A percentile compares a stretch with the other conserved stretches of the same genome.
These are phyloP conservation scores for Arthrobotrys sphaeroides DNA, from an alignment of 2,329 filamentous ascomycete genomes.

Conservation along the genomic window DNA sequence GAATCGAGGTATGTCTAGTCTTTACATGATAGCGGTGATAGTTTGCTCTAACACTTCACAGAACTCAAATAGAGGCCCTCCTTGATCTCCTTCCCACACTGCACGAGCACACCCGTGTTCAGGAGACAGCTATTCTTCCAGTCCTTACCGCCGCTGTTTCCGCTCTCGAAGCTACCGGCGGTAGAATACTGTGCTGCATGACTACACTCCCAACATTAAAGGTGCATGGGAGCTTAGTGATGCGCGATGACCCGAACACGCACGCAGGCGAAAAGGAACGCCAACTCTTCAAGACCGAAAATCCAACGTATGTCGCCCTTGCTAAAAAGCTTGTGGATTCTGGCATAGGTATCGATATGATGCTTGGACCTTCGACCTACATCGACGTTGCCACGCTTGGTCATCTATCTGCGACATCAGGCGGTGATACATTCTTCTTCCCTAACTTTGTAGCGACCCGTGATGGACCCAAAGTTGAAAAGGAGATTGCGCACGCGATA, in stretches of 20 bases:
- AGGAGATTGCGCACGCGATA: conserved; percentile 86
- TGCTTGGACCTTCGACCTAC: conserved; percentile 82
- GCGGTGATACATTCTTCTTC: conserved; percentile 95
- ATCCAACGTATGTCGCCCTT: conserved; percentile 84
- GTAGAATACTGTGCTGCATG: conserved; percentile 89
- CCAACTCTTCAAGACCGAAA: conserved; percentile 89
- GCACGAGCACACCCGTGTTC: conserved; percentile 87
- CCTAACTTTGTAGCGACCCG: conserved; percentile 92
- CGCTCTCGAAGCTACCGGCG: conserved; percentile 86
- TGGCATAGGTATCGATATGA: conserved; percentile 91
- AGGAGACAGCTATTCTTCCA: conserved; percentile 86
- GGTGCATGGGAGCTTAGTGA: conserved; percentile 82
- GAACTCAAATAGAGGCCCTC: conserved; percentile 75
- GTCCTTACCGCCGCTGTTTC: conserved; percentile 82
- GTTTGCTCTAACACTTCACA: neutral
- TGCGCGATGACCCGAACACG: conserved; percentile 88
- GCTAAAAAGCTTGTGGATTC: conserved; percentile 87
- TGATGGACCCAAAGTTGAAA: conserved; percentile 82
- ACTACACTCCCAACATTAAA: conserved; percentile 84
- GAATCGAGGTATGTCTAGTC: conserved; percentile 77
- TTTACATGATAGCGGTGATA: neutral
- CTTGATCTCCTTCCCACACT: conserved; percentile 82
- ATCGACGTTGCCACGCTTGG: conserved; percentile 65
- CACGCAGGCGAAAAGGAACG: conserved; percentile 88
- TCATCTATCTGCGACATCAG: conserved; percentile 85